Evolutionary conservation across 2,329 filamentous ascomycete species (phyloP).

Genomic region (Penicillium sp.): DNA sequence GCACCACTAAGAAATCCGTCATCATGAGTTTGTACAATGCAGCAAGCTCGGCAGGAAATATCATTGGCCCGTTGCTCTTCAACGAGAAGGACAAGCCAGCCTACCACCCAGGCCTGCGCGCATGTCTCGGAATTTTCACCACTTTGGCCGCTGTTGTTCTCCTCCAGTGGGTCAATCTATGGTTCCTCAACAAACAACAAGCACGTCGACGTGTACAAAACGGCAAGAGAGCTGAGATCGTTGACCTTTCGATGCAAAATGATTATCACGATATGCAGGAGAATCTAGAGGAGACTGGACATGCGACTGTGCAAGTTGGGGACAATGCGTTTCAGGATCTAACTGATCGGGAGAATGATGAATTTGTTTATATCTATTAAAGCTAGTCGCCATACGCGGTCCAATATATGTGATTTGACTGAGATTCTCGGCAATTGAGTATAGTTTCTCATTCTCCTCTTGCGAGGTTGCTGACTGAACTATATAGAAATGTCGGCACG

Average conservation of each 20-base stretch:
- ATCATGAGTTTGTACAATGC: conserved; percentile 65
- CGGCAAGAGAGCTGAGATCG: conserved; percentile 60
- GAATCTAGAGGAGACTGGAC: conserved; percentile 12
- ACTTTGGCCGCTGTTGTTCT: conserved; percentile 54
- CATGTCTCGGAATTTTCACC: conserved; percentile 47
- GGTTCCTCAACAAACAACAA: conserved; percentile 55
- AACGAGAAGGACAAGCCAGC: conserved; percentile 55
- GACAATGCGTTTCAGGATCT: conserved; percentile 58
- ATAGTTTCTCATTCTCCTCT: not conserved
- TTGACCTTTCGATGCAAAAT: conserved; percentile 61
- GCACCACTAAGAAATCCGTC: conserved; percentile 65
- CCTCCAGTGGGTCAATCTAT: conserved; percentile 55
- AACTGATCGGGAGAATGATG: conserved; percentile 65
- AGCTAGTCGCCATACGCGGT: too few relatives aligned
- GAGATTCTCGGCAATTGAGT: not conserved
- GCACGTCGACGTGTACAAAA: conserved; percentile 54
- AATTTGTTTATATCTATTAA: conserved; percentile 64
- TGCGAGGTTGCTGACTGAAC: too few relatives aligned
- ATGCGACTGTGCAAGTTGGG: conserved; percentile 37
- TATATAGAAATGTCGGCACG: too few relatives aligned
- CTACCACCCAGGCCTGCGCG: conserved; percentile 58
- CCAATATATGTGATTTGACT: not conserved
- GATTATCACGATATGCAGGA: conserved; percentile 43
- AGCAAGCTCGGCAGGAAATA: conserved; percentile 62
- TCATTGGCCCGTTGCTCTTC: conserved; percentile 65